phyloP scores from a whole-genome alignment of 2,329 filamentous ascomycete species.

The Aspergillus ibericus region DNA sequence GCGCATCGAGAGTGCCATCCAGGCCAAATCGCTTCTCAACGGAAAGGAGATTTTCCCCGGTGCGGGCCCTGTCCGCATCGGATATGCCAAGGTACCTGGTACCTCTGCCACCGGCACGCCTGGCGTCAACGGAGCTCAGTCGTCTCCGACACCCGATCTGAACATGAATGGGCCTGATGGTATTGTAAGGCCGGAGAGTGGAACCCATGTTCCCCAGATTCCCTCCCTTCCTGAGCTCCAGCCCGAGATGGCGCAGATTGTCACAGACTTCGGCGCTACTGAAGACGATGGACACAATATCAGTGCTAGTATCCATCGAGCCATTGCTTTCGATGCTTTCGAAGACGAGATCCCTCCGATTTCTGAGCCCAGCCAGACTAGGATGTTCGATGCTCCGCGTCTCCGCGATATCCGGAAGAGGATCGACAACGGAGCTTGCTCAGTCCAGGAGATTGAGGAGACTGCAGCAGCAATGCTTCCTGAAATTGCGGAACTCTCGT shows the following conservation, averaged over 20 bases:
- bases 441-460: constrained; percentile 82
- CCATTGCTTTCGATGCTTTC: constrained; percentile 72
- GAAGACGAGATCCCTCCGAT: constrained; percentile 84
- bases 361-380: constrained; percentile 81
- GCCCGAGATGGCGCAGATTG: constrained; percentile 80
- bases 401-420: constrained; percentile 94
- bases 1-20: constrained; percentile 82
- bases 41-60: constrained; percentile 98
- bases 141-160: constrained; percentile 87
- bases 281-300: constrained; percentile 76
- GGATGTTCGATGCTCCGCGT: constrained; percentile 90
- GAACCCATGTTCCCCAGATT: constrained; percentile 53
- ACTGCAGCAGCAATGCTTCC: constrained; percentile 93
- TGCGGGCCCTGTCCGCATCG: constrained; percentile 89
- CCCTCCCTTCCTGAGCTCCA: constrained; percentile 75
- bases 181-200: constrained; percentile 30
- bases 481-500: constrained; percentile 90
- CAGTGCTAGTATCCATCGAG: constrained; percentile 68
- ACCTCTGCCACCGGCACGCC: constrained; percentile 77
- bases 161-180: constrained; percentile 49
- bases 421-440: constrained; percentile 91
- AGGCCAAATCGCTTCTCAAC: constrained; percentile 84
- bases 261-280: constrained; percentile 81
- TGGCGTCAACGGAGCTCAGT: constrained; percentile 81
- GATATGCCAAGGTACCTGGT: constrained; percentile 94